Evolutionary conservation across 371 early-diverging fungal genomes (phyloP).

Genomic region (Rhizopus arrhizus): DNA sequence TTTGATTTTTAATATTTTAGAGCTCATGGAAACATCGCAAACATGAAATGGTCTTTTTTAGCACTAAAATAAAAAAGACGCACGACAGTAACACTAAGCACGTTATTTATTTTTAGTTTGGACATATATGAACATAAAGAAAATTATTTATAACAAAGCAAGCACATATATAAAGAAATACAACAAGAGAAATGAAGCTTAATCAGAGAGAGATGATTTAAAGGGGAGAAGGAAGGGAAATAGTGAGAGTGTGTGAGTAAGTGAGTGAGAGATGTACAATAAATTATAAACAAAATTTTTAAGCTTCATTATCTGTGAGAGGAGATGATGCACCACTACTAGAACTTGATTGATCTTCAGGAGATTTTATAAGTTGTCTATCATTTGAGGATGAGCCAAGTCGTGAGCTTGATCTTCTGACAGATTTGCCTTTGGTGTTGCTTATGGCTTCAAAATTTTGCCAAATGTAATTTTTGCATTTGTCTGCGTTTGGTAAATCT

Average conservation of each 20-base stretch:
- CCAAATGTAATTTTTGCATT: slow-evolving; percentile 74
- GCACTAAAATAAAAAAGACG: too few species aligned
- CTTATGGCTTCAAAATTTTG: slow-evolving; percentile 61
- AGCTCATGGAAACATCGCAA: too few species aligned
- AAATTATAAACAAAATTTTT: slow-evolving; percentile 1
- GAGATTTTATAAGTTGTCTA: not conserved
- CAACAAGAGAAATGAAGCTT: not conserved
- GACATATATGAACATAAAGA: too few species aligned
- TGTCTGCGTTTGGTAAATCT: slow-evolving; percentile 75
- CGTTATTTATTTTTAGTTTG: too few species aligned
- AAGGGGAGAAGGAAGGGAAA: not conserved
- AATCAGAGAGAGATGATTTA: not conserved
- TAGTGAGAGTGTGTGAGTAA: not conserved
- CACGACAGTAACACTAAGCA: too few species aligned
- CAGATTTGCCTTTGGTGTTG: slow-evolving; percentile 30
- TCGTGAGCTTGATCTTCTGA: slow-evolving; percentile 23
- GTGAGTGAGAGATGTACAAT: not conserved
- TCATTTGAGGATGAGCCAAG: slow-evolving; percentile 5
- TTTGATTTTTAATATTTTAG: too few species aligned
- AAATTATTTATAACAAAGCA: too few species aligned
- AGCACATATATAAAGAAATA: too few species aligned
- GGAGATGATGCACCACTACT: slow-evolving; percentile 2
- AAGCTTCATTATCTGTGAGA: not conserved
- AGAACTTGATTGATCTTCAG: slow-evolving; percentile 6
- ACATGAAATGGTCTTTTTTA: too few species aligned